phyloP scores from a whole-genome alignment of 169 alveolate genomes.

The Besnoitia besnoiti region DNA sequence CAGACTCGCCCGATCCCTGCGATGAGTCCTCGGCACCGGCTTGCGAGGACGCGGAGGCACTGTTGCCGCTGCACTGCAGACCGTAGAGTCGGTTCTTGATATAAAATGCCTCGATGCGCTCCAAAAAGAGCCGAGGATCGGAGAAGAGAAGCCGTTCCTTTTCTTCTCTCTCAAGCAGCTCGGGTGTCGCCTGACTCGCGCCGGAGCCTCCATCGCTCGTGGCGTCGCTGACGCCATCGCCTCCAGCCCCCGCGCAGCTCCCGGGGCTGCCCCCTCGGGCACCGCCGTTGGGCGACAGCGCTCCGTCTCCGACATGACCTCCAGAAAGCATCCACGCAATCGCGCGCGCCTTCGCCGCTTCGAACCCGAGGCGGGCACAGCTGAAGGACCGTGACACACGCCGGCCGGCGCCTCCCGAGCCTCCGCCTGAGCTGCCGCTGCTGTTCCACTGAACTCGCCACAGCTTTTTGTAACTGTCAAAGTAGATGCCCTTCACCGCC shows the following conservation, averaged over 20 bases:
- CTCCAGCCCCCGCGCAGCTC: neutral
- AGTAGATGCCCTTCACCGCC: constrained; percentile 55
- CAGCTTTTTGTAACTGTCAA: constrained; percentile 53
- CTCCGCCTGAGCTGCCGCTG: constrained; percentile 39
- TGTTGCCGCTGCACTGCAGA: constrained; percentile 22
- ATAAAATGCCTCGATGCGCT: constrained; percentile 38
- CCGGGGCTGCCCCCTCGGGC: neutral
- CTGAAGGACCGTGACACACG: constrained; percentile 56
- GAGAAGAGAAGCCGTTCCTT: constrained; percentile 32
- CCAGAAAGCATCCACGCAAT: constrained; percentile 61
- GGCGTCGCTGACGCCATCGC: neutral
- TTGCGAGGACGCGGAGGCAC: neutral
- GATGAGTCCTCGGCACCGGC: neutral
- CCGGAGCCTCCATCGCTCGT: neutral
- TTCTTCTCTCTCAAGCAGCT: neutral
- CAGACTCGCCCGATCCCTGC: neutral
- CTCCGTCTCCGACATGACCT: constrained; percentile 55
- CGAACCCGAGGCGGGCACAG: constrained; percentile 54
- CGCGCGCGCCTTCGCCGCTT: constrained; percentile 58
- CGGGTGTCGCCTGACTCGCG: neutral
- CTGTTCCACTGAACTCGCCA: constrained; percentile 62
- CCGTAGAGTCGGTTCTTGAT: neutral
- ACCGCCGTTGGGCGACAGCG: neutral
- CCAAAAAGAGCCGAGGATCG: constrained; percentile 41
- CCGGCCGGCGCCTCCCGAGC: constrained; percentile 35